These are phyloP conservation scores for Wickerhamiella cacticola DNA, from an alignment of 805 yeast genomes.

Conservation along the genomic window DNA sequence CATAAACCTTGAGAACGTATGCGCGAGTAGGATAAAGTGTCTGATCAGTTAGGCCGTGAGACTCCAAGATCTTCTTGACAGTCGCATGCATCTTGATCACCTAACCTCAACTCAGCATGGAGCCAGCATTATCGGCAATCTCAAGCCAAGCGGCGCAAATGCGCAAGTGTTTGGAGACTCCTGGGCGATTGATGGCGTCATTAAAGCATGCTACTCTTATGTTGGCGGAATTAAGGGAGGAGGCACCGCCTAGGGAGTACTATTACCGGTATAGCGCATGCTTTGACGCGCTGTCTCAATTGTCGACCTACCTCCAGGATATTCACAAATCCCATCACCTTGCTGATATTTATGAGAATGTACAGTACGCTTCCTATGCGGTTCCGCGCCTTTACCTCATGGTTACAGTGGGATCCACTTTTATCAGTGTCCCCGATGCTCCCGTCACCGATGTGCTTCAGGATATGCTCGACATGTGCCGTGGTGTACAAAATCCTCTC, in stretches of 20 bases:
- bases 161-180: conserved; percentile 61
- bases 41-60: not conserved
- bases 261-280: conserved; percentile 79
- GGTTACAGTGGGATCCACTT: conserved; percentile 90
- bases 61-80: not conserved
- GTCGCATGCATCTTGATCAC: not conserved
- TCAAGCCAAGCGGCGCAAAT: conserved; percentile 60
- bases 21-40: not conserved
- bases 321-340: conserved; percentile 60
- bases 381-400: conserved; percentile 84
- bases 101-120: not conserved
- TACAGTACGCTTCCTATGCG: conserved; percentile 85
- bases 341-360: conserved; percentile 85
- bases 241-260: conserved; percentile 77
- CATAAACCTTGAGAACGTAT: not conserved
- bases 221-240: conserved; percentile 68
- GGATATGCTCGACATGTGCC: conserved; percentile 95
- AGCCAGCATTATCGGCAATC: conserved; percentile 29
- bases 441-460: conserved; percentile 79
- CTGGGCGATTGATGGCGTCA: conserved; percentile 70
- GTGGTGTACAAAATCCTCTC: conserved; percentile 92
- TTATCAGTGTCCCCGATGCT: conserved; percentile 63
- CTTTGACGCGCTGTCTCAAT: conserved; percentile 64
- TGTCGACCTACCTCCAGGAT: conserved; percentile 53
- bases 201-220: conserved; percentile 75